phyloP scores from a whole-genome alignment of 2,329 filamentous ascomycete genomes.

The Xylaria multiplex region DNA sequence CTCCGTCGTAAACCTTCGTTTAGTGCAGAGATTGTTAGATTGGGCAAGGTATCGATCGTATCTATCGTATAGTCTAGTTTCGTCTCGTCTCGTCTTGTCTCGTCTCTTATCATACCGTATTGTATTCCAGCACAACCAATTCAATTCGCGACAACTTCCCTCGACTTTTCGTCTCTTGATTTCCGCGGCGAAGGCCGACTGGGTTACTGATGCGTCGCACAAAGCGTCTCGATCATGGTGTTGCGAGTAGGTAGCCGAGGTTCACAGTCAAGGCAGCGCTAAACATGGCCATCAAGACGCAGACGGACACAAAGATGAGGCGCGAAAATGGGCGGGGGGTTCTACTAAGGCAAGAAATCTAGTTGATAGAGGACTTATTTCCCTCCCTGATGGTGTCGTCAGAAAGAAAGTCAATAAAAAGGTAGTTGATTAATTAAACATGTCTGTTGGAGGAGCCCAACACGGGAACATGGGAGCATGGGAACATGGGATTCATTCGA shows the following conservation, averaged over 20 bases:
- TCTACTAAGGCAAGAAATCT: background rate
- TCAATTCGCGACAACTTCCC: background rate
- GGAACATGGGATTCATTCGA: too few species aligned
- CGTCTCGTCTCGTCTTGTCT: background rate
- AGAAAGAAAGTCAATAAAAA: constrained; percentile 1
- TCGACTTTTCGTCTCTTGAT: constrained; percentile 8
- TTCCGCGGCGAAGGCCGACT: constrained; percentile 14
- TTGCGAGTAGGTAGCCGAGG: constrained; percentile 17
- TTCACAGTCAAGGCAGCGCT: constrained; percentile 8
- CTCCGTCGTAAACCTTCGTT: background rate
- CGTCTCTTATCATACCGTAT: background rate
- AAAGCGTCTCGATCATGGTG: constrained; percentile 27
- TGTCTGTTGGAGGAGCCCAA: background rate
- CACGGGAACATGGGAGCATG: background rate
- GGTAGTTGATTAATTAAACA: constrained; percentile 10
- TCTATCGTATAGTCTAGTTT: constrained; percentile 7
- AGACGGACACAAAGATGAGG: constrained; percentile 10
- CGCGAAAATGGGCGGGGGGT: background rate
- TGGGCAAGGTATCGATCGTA: constrained; percentile 13
- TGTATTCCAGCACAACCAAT: background rate
- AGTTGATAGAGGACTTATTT: background rate
- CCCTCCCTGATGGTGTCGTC: constrained; percentile 1
- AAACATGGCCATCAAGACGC: constrained; percentile 18
- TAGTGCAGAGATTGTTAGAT: background rate
- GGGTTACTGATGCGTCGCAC: constrained; percentile 15